phyloP scores from a whole-genome alignment of 2,329 filamentous ascomycete genomes.

The Berkeleyomyces rouxiae region DNA sequence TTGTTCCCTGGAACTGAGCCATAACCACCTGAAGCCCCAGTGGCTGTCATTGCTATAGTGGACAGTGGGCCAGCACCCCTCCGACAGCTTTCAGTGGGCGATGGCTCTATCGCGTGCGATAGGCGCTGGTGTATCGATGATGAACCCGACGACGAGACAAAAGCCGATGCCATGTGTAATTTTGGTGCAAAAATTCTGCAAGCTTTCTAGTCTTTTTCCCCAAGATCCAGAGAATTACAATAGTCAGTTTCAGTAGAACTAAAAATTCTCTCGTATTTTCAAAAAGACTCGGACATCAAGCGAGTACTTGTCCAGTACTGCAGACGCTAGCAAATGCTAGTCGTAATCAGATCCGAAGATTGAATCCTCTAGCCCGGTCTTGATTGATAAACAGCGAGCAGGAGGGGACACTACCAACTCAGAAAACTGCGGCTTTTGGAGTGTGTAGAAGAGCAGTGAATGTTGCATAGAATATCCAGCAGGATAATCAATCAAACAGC shows the following conservation, averaged over 20 bases:
- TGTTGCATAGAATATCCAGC: neutral
- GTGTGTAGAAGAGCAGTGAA: neutral
- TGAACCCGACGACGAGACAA: neutral
- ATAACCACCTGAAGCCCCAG: neutral
- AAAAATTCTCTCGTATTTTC: neutral
- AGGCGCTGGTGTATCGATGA: constrained; percentile 3
- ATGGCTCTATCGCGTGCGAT: constrained; percentile 3
- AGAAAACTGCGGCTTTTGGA: neutral
- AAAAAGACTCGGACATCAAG: neutral
- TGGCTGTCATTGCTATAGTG: constrained; percentile 4
- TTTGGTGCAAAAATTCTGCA: neutral
- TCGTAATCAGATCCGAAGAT: constrained; percentile 11
- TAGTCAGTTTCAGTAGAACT: neutral
- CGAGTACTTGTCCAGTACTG: constrained; percentile 8
- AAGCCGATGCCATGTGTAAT: neutral
- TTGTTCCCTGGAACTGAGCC: constrained; percentile 2
- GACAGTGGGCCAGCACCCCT: constrained; percentile 9
- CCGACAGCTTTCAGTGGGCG: constrained; percentile 10
- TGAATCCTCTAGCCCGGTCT: neutral
- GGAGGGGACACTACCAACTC: neutral
- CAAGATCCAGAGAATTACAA: neutral
- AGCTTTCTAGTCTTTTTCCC: neutral
- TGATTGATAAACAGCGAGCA: constrained; percentile 12
- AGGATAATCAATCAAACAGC: constrained; percentile 12
- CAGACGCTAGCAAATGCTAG: neutral